Evolutionary conservation across 371 early-diverging fungal species (phyloP).

Genomic region (Mortierella sp.): DNA sequence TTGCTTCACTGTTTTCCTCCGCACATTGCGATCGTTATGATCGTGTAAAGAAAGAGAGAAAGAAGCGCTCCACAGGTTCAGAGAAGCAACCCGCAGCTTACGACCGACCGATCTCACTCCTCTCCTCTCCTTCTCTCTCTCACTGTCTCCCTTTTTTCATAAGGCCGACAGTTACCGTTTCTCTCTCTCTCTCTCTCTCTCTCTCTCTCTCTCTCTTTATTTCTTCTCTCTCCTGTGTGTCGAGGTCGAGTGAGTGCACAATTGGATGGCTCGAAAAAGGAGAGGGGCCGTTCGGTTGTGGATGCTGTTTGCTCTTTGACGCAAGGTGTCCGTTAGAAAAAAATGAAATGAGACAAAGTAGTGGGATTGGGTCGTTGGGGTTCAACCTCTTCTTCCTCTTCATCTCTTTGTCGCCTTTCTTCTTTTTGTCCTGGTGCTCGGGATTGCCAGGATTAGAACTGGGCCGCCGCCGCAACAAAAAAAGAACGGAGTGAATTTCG

Average conservation of each 20-base stretch:
- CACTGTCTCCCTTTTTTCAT: no score
- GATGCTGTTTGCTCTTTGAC: not conserved
- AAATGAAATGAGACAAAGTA: not conserved
- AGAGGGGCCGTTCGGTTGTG: not conserved
- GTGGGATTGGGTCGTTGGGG: not conserved
- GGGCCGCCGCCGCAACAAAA: not conserved
- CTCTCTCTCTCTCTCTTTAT: not conserved
- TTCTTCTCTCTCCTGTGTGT: not conserved
- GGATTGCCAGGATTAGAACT: not conserved
- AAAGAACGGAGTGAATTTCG: not conserved
- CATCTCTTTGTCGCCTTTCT: not conserved
- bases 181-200: not conserved
- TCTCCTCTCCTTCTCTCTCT: not conserved
- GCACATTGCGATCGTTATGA: not conserved
- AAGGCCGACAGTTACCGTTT: no score
- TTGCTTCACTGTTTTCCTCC: not conserved
- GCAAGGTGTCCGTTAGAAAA: not conserved
- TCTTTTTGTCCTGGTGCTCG: not conserved
- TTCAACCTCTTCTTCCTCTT: not conserved
- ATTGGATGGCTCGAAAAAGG: not conserved
- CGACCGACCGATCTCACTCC: not conserved
- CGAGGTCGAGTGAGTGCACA: not conserved
- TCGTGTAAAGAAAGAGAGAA: not conserved
- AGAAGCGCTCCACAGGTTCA: not conserved
- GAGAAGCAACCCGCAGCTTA: conserved; percentile 9